Conservation (phyloP, 2,329 filamentous ascomycete species). For the Fonsecaea multimorphosa region DNA sequence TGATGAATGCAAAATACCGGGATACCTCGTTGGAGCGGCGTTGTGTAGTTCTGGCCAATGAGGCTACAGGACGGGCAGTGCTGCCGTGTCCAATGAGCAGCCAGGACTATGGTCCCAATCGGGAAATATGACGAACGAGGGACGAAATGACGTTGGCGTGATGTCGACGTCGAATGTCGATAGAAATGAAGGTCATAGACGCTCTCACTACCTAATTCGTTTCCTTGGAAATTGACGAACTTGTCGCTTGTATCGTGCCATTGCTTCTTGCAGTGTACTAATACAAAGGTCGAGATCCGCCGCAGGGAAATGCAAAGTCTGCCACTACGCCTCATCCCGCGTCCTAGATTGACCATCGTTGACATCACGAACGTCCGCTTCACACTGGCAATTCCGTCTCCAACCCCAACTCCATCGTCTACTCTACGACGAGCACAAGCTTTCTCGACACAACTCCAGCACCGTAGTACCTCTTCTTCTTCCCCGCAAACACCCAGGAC, state of each 20-base stretch:
- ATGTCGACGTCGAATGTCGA: not conserved
- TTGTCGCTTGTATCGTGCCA: not conserved
- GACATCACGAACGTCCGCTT: not conserved
- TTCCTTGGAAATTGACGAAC: not conserved
- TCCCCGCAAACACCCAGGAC: not conserved
- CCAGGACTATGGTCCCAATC: not conserved
- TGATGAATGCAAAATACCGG: not conserved
- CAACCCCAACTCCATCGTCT: not conserved
- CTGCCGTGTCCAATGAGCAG: constrained; percentile 2
- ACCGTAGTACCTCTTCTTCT: not conserved
- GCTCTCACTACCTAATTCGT: not conserved
- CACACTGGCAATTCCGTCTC: not conserved
- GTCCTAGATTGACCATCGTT: not conserved
- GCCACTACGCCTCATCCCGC: not conserved
- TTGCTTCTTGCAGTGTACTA: not conserved
- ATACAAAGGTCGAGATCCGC: not conserved
- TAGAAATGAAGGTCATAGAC: not conserved
- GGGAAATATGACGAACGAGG: constrained; percentile 7
- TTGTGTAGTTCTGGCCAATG: not conserved
- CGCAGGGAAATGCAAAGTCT: constrained; percentile 6
- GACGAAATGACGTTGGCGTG: constrained; percentile 5
- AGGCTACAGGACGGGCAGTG: not conserved
- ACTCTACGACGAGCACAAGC: constrained; percentile 7
- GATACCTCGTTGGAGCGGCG: not conserved
- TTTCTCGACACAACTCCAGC: not conserved